Base-by-base conservation (phyloP, 805 yeast species). In the Pichia occidentalis region DNA sequence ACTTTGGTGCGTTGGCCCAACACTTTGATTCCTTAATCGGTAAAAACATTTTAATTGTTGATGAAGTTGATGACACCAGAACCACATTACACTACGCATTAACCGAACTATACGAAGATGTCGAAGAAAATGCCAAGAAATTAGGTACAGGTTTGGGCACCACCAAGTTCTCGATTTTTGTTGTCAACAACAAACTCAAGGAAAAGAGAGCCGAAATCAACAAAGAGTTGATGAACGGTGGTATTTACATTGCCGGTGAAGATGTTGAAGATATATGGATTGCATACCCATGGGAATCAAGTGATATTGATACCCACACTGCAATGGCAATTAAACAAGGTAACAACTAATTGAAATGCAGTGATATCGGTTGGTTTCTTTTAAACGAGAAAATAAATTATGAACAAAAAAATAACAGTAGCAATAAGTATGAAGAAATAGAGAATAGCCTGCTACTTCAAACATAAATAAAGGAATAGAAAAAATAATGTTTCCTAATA, bases 21-120 rank as follows among this genome's bases (percentile, higher is more conserved):
- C 85, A 79, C 60, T 76, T 80, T 48, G 83, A 80, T 48, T 78
- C 85, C 32, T 68, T 85, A 45, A 79, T 85, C 42, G 95, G 94
- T 50, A 85, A 85, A 62, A 79, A 77, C 56, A 70, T 85, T 26
- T 63, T 85, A 48, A 83, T 85, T 51, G 92, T 85, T 24, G 95
- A 85, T 59, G 95, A 85, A 64, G 95, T 85, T 32, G 95, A 85
- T 59, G 95, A 85, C 57, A 84, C 95, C 18, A 80, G 95, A 69
- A 85, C 95, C 37, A 85, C 95, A 2, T 65, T 85, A 40, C 90
- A 83, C 57, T 85, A 85, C 54, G 95, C 95, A 3, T 73, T 85
- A 27, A 67, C 76, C 9, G 95, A 85, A 60, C 67, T 85, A 46
- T 71, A 77, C 56, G 76, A 78, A 56, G 82, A 75, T 47, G 78